Percentiles rank a stretch among this genome's conserved stretches.
Evolutionary conservation across 805 yeast genomes (phyloP).

Genomic region (Isabelozyma heimii): DNA sequence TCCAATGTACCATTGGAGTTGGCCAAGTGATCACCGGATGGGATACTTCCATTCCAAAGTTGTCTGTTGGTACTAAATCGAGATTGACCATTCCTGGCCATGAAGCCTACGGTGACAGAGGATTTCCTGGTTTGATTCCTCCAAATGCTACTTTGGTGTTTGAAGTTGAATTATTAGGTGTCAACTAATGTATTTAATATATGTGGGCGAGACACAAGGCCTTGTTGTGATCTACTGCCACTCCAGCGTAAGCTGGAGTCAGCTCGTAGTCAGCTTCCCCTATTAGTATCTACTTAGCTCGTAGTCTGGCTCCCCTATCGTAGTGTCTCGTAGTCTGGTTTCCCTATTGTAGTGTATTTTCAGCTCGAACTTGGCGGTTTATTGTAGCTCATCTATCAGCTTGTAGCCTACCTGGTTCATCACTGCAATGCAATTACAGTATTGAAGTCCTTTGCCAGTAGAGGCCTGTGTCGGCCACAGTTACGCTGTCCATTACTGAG

Average conservation of each 20-base stretch:
- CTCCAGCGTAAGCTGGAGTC: no score
- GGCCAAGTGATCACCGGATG: constrained; percentile 97
- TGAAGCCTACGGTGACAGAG: constrained; percentile 91
- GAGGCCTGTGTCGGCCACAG: constrained; percentile 12
- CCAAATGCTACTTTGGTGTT: constrained; percentile 92
- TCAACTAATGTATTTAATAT: constrained; percentile 34
- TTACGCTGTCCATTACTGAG: constrained; percentile 17
- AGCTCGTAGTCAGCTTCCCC: no score
- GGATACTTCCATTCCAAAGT: constrained; percentile 92
- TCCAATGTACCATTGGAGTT: constrained; percentile 90
- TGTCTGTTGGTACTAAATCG: constrained; percentile 92
- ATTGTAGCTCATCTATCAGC: no score
- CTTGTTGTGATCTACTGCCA: no score
- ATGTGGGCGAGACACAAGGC: no score
- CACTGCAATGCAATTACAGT: background rate
- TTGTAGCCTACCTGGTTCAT: no score
- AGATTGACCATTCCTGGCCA: constrained; percentile 88
- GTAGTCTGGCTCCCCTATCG: no score
- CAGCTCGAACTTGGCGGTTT: no score
- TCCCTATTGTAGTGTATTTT: no score
- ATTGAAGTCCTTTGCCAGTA: constrained; percentile 8
- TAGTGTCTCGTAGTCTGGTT: no score
- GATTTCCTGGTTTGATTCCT: constrained; percentile 95
- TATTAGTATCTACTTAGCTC: no score
- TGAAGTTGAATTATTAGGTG: constrained; percentile 70